Evolutionary conservation across 257 asterid species (phyloP).

Genomic region (Gentiana macrophylla): DNA sequence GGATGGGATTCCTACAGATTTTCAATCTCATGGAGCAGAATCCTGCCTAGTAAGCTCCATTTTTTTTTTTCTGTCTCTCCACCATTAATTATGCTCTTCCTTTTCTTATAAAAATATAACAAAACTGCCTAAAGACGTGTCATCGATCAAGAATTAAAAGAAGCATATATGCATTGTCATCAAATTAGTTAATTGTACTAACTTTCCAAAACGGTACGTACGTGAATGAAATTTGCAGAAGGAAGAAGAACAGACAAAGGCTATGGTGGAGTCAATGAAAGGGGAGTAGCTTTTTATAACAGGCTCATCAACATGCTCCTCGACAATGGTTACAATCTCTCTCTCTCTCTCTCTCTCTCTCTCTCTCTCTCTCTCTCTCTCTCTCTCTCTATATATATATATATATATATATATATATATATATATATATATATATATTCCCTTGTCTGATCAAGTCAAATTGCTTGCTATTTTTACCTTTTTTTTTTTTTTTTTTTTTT

Average conservation of each 20-base stretch:
- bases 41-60: constrained; percentile 11
- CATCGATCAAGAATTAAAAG: not conserved
- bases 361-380: too few species aligned
- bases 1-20: constrained; percentile 15
- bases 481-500: not conserved
- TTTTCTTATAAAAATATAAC: too few species aligned
- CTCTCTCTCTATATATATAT: too few species aligned
- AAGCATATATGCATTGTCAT: too few species aligned
- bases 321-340: not conserved
- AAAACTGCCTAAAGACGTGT: not conserved
- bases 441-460: not conserved
- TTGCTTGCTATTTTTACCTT: not conserved
- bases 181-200: too few species aligned
- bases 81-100: not conserved
- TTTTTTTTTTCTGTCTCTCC: not conserved
- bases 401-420: too few species aligned
- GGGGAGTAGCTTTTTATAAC: constrained; percentile 6
- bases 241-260: not conserved
- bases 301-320: constrained; percentile 5
- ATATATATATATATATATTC: too few species aligned
- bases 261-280: not conserved
- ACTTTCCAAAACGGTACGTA: not conserved
- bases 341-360: not conserved
- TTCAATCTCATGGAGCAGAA: constrained; percentile 17
- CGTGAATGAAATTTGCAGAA: too few species aligned